phyloP scores from a whole-genome alignment of 2,329 filamentous ascomycete species.

The Ophiocordyceps camponoti-saundersi region DNA sequence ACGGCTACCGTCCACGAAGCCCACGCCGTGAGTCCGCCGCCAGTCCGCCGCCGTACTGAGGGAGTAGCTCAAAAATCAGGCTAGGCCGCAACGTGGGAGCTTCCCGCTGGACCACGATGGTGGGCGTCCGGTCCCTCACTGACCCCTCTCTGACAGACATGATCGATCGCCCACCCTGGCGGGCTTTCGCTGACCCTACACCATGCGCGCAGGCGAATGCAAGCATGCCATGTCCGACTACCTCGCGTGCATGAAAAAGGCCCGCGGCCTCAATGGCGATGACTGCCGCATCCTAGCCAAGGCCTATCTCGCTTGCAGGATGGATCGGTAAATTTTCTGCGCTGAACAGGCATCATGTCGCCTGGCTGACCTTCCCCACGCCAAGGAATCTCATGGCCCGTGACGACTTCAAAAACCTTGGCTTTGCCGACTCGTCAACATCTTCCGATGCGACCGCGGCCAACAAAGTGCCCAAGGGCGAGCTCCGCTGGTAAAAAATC shows the following conservation, averaged over 20 bases:
- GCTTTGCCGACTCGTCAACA: slow-evolving; percentile 32
- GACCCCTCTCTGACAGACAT: background rate
- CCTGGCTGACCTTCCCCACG: background rate
- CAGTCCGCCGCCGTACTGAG: background rate
- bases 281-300: slow-evolving; percentile 78
- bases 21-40: slow-evolving; percentile 45
- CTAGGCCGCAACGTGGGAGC: slow-evolving; percentile 74
- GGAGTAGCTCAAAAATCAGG: background rate
- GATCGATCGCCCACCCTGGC: background rate
- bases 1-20: slow-evolving; percentile 46
- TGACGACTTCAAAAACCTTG: slow-evolving; percentile 88
- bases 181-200: background rate
- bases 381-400: slow-evolving; percentile 82
- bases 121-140: slow-evolving; percentile 11
- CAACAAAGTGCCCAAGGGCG: slow-evolving; percentile 19
- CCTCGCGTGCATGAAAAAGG: slow-evolving; percentile 70
- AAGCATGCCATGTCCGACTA: slow-evolving; percentile 77
- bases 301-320: slow-evolving; percentile 75
- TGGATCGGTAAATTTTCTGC: slow-evolving; percentile 58
- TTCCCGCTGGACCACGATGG: slow-evolving; percentile 93
- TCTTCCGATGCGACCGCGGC: slow-evolving; percentile 8
- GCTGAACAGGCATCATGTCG: background rate
- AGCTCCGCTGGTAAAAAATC: slow-evolving; percentile 15
- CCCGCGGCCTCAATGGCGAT: slow-evolving; percentile 69
- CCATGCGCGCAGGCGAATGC: slow-evolving; percentile 55